Conservation (phyloP, 495 filamentous ascomycete genomes). For the Xylaria bambusicola region DNA sequence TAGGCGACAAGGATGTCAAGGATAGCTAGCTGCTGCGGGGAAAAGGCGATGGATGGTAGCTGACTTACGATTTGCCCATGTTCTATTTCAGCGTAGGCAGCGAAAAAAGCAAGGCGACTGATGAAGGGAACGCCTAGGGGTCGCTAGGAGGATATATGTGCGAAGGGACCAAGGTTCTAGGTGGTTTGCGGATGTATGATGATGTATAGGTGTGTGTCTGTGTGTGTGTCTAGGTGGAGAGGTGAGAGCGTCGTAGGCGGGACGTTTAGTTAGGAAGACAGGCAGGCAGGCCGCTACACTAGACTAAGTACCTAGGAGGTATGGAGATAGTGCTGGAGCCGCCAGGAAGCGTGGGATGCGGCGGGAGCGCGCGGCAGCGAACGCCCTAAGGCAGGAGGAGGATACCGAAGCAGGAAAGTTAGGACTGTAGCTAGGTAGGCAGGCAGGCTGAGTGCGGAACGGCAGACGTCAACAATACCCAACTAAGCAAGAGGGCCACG, state of each 20-base stretch:
- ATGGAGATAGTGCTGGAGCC: background rate
- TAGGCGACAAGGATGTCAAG: background rate
- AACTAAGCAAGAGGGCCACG: no score
- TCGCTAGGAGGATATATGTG: background rate
- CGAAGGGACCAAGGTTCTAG: background rate
- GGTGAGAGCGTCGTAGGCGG: no score
- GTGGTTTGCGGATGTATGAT: background rate
- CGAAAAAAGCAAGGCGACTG: background rate
- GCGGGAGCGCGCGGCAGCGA: background rate
- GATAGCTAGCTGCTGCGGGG: background rate
- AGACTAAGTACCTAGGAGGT: no score
- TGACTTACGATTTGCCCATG: conserved; percentile 53
- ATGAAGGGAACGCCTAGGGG: background rate
- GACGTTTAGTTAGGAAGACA: no score
- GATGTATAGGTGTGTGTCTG: conserved; percentile 1
- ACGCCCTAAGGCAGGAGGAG: no score
- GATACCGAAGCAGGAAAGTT: no score
- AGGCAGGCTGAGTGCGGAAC: no score
- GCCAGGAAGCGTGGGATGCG: background rate
- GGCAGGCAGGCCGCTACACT: no score
- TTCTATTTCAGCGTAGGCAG: conserved; percentile 19
- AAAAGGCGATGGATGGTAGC: conserved; percentile 8
- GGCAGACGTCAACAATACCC: no score
- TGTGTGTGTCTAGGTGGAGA: background rate
- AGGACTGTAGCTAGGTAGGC: no score